A percentile compares a stretch with the other conserved stretches of the same genome.
phyloP scores from a whole-genome alignment of 768 basidiomycete genomes.

The Leccinum barrowsii region DNA sequence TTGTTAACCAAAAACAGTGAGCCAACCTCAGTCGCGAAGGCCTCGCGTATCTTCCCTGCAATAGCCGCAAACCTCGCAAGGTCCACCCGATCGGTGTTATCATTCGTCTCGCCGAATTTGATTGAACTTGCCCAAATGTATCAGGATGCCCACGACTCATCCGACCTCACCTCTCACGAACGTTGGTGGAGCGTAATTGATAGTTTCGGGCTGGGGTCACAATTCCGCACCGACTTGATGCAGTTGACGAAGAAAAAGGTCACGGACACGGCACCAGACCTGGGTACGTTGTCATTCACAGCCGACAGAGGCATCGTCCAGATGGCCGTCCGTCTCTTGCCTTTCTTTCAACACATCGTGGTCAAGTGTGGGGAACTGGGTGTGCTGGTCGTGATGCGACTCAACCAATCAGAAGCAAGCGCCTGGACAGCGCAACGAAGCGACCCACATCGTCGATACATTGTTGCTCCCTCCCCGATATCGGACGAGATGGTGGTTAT shows the following conservation, averaged over 20 bases:
- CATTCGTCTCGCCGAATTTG: slow-evolving; percentile 81
- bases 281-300: slow-evolving; percentile 57
- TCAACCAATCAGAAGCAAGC: slow-evolving; percentile 38
- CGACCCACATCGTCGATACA: slow-evolving; percentile 42
- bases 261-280: slow-evolving; percentile 37
- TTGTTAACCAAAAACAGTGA: slow-evolving; percentile 51
- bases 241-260: slow-evolving; percentile 49
- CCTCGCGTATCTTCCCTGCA: slow-evolving; percentile 64
- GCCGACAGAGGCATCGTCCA: slow-evolving; percentile 69
- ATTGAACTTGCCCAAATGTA: slow-evolving; percentile 70
- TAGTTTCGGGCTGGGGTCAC: slow-evolving; percentile 57
- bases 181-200: slow-evolving; percentile 68
- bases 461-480: slow-evolving; percentile 48
- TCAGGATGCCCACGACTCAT: slow-evolving; percentile 43
- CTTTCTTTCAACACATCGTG: slow-evolving; percentile 79
- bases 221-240: slow-evolving; percentile 65
- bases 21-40: slow-evolving; percentile 89
- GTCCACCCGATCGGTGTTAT: slow-evolving; percentile 44
- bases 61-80: slow-evolving; percentile 39
- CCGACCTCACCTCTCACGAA: slow-evolving; percentile 49
- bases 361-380: slow-evolving; percentile 81
- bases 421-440: slow-evolving; percentile 52
- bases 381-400: slow-evolving; percentile 58
- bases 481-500: slow-evolving; percentile 53
- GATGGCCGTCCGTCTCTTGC: slow-evolving; percentile 78